These are phyloP conservation scores for Cladosporium cucumerinum DNA, from an alignment of 2,329 filamentous ascomycete genomes.

Conservation along the genomic window DNA sequence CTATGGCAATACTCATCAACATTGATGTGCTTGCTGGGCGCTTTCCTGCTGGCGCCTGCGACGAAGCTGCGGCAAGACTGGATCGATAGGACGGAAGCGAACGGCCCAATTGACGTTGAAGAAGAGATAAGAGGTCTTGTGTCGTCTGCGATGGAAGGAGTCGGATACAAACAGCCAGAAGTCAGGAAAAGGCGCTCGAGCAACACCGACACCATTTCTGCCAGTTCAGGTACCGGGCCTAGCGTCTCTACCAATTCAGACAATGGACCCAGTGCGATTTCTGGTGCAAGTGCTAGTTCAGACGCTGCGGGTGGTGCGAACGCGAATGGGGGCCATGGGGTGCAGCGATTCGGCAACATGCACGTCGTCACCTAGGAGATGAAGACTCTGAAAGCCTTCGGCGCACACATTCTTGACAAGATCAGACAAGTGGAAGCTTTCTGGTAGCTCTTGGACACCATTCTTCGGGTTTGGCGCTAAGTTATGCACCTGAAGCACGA, in stretches of 20 bases:
- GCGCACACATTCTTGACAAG: not conserved
- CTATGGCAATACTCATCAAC: conserved; percentile 65
- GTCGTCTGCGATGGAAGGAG: conserved; percentile 15
- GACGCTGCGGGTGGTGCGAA: not conserved
- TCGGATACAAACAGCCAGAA: conserved; percentile 10
- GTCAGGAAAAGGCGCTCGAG: not conserved
- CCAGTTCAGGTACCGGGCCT: too few relatives aligned
- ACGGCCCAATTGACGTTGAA: not conserved
- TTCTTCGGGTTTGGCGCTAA: not conserved
- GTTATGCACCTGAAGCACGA: not conserved
- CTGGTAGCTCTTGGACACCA: not conserved
- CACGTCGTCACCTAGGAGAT: conserved; percentile 18
- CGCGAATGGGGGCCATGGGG: not conserved
- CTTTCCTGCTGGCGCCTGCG: conserved; percentile 50
- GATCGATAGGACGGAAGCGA: conserved; percentile 8
- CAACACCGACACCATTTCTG: not conserved
- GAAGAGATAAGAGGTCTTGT: conserved; percentile 12
- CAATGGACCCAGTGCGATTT: not conserved
- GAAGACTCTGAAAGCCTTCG: not conserved
- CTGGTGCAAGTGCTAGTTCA: not conserved
- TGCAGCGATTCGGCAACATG: conserved; percentile 23
- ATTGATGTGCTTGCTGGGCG: conserved; percentile 60
- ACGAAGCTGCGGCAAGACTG: conserved; percentile 47
- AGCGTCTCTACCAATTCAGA: too few relatives aligned
- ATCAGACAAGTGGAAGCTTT: not conserved